Percentiles rank a stretch among this genome's conserved stretches.
Conservation (phyloP, 179 eudicot species). For the Pouteria campechiana region DNA sequence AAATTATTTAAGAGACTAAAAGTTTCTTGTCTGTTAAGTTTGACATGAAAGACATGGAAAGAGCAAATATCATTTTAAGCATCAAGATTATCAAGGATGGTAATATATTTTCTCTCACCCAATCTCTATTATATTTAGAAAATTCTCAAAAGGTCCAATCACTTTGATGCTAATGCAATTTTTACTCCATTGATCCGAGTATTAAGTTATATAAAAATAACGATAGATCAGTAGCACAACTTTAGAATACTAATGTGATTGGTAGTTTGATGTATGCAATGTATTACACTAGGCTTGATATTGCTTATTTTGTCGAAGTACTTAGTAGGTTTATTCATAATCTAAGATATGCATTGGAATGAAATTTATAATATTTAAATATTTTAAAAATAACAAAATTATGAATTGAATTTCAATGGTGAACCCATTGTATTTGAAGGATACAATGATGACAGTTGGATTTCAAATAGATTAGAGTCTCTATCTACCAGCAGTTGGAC, state of each 20-base stretch:
- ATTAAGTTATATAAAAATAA: neutral
- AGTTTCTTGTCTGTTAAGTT: slow-evolving; percentile 1
- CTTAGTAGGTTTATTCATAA: neutral
- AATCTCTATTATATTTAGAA: slow-evolving; percentile 9
- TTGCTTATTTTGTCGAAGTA: neutral
- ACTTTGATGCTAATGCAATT: neutral
- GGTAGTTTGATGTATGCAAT: slow-evolving; percentile 7
- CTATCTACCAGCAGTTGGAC: slow-evolving; percentile 2
- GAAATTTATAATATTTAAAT: neutral
- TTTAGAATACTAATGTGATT: slow-evolving; percentile 6
- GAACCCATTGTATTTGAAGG: slow-evolving; percentile 1
- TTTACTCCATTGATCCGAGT: neutral
- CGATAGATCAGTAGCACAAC: neutral
- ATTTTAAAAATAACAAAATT: neutral
- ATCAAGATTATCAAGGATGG: slow-evolving; percentile 3
- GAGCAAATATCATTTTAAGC: slow-evolving; percentile 7
- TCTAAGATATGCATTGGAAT: slow-evolving; percentile 1
- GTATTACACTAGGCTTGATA: slow-evolving; percentile 4
- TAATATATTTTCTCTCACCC: neutral
- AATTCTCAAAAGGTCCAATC: neutral
- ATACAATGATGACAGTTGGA: slow-evolving; percentile 9
- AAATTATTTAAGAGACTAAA: slow-evolving; percentile 2
- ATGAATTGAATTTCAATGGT: neutral
- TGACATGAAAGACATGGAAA: slow-evolving; percentile 5
- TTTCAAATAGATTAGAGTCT: neutral